A percentile compares a stretch with the other conserved stretches of the same genome.
Evolutionary conservation across 225 moss, liverwort and hornwort genomes (phyloP).

Genomic region (Pleurozium schreberi): DNA sequence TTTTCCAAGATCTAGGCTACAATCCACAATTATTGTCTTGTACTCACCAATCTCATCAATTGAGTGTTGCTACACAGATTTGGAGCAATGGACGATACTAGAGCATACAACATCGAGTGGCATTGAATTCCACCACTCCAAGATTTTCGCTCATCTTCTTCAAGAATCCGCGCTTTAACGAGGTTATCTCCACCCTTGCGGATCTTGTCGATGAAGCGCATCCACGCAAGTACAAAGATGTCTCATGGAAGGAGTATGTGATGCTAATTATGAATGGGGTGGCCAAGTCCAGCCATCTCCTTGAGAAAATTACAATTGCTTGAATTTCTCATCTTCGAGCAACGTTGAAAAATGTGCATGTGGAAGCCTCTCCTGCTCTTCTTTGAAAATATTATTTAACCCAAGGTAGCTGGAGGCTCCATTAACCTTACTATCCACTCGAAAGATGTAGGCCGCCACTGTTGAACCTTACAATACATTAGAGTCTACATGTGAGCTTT

Average conservation of each 20-base stretch:
- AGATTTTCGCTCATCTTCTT: background rate
- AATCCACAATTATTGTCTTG: too few relatives aligned
- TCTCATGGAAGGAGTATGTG: background rate
- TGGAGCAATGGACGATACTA: constrained; percentile 2
- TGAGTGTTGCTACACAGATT: background rate
- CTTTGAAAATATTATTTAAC: background rate
- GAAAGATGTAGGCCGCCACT: too few relatives aligned
- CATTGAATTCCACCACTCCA: background rate
- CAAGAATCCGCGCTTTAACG: background rate
- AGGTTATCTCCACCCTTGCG: background rate
- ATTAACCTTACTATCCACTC: too few relatives aligned
- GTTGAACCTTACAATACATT: background rate
- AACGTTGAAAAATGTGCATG: background rate
- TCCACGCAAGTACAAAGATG: background rate
- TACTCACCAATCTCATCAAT: background rate
- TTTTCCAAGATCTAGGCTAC: background rate
- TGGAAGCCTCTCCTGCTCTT: background rate
- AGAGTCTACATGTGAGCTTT: background rate
- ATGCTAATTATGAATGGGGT: background rate
- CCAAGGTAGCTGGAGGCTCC: background rate
- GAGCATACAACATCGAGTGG: background rate
- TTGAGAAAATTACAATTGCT: background rate
- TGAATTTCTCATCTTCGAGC: background rate
- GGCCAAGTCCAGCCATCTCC: background rate
- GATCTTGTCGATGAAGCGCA: background rate